These are phyloP conservation scores for Aureobasidium lini DNA, from an alignment of 2,329 filamentous ascomycete species.

Conservation along the genomic window DNA sequence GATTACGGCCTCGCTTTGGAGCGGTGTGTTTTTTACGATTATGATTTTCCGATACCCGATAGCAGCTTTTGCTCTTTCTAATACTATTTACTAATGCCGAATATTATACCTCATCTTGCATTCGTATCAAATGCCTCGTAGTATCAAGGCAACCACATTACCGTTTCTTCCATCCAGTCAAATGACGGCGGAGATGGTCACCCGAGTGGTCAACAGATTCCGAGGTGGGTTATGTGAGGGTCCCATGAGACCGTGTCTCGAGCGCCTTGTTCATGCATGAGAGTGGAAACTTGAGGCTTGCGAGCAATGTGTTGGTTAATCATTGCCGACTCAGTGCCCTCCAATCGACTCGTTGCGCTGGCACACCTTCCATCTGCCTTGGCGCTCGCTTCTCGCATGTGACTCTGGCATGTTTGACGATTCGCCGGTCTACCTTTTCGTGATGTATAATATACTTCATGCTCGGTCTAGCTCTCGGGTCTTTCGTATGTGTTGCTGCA, in stretches of 20 bases:
- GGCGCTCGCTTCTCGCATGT: background rate
- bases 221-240: background rate
- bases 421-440: background rate
- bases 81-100: background rate
- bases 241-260: background rate
- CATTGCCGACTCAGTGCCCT: background rate
- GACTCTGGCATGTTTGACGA: background rate
- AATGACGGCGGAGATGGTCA: background rate
- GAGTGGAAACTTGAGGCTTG: background rate
- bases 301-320: background rate
- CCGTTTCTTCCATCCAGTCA: background rate
- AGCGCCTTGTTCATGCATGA: background rate
- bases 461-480: background rate
- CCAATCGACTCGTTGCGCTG: background rate
- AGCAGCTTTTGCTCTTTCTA: conserved; percentile 4
- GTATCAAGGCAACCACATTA: background rate
- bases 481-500: background rate
- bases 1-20: background rate
- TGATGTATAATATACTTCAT: background rate
- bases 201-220: background rate
- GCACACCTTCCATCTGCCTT: background rate
- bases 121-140: background rate
- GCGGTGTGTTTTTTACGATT: conserved; percentile 5
- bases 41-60: conserved; percentile 8
- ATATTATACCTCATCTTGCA: background rate